Evolutionary conservation across 495 filamentous ascomycete genomes (phyloP).

Genomic region (Oleoguttula mirabilis): DNA sequence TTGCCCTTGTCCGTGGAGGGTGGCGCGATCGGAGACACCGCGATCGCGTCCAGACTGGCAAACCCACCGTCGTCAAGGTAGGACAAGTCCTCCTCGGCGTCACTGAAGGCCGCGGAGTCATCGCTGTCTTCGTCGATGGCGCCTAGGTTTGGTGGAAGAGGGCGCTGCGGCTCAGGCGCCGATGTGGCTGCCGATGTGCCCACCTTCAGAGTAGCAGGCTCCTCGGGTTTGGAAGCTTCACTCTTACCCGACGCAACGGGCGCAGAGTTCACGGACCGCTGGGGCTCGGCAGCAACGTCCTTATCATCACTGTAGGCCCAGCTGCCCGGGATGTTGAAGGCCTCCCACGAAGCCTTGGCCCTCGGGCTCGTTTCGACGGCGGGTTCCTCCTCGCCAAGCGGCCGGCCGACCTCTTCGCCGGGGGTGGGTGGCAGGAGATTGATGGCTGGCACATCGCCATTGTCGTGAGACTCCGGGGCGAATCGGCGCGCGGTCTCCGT

Average conservation of each 20-base stretch:
- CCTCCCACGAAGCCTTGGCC: neutral
- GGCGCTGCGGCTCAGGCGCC: neutral
- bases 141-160: no score
- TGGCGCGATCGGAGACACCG: conserved; percentile 44
- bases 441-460: conserved; percentile 13
- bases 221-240: neutral
- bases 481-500: neutral
- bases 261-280: neutral
- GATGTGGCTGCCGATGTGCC: neutral
- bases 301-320: conserved; percentile 4
- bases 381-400: neutral
- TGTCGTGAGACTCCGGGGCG: neutral
- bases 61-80: conserved; percentile 63
- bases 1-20: neutral
- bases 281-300: neutral
- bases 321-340: conserved; percentile 8
- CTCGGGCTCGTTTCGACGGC: neutral
- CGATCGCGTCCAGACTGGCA: conserved; percentile 71
- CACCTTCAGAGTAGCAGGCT: neutral
- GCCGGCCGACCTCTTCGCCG: conserved; percentile 7
- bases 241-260: neutral
- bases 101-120: conserved; percentile 66
- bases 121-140: conserved; percentile 33
- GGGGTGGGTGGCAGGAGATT: conserved; percentile 20
- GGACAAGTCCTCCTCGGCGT: conserved; percentile 68